Conservation (phyloP, 73 alveolate species). For the Paramecium primaurelia region DNA sequence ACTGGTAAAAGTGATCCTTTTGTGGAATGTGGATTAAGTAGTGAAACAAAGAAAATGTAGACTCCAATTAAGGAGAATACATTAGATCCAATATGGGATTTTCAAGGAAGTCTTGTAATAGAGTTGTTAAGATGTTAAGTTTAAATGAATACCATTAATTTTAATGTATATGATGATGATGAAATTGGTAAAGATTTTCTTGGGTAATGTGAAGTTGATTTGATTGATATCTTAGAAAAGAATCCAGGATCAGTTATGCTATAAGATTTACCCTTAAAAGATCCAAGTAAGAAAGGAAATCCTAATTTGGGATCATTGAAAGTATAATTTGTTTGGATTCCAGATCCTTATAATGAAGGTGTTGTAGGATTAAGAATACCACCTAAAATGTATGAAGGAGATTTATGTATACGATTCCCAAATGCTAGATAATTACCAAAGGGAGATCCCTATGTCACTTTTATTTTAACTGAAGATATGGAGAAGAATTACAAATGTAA, state of each 20-base stretch:
- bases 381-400: background rate
- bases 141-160: background rate
- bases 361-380: constrained; percentile 3
- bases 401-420: background rate
- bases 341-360: constrained; percentile 25
- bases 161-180: constrained; percentile 48
- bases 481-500: background rate
- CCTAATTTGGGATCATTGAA: constrained; percentile 42
- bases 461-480: background rate
- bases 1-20: constrained; percentile 53
- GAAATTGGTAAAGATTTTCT: constrained; percentile 10
- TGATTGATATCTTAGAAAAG: constrained; percentile 30
- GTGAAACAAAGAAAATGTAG: background rate
- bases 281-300: constrained; percentile 29
- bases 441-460: background rate
- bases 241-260: constrained; percentile 6
- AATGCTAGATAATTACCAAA: background rate
- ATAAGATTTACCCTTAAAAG: background rate
- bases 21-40: constrained; percentile 7
- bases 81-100: constrained; percentile 44
- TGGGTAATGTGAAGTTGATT: constrained; percentile 21
- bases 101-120: background rate
- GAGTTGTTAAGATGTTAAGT: constrained; percentile 33
- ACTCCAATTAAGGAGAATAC: background rate
- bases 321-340: constrained; percentile 16